Base-by-base conservation (phyloP, 2,329 filamentous ascomycete genomes). In the Colletotrichum endophyticum region DNA sequence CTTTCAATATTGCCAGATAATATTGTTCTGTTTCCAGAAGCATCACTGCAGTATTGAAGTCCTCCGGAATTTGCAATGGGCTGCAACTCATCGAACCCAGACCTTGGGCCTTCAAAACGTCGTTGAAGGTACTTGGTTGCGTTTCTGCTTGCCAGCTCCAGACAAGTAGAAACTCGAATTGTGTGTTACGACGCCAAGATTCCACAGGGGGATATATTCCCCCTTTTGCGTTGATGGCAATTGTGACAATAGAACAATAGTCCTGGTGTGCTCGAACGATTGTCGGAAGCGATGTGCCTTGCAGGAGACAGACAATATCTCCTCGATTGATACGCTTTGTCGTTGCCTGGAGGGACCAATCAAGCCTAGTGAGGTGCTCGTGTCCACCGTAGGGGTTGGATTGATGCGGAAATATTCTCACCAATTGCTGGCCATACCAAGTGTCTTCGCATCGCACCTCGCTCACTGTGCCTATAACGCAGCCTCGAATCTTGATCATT, bases 321-420 rank as follows among this genome's bases (percentile, higher is more conserved):
- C 25, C 57, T 8, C 0, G 2, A 3, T 7, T 0, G 1, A 61
- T 28, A 0, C 4, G 15, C 2, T 59, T 27, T 9, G 27, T 1
- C 2, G 22, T 27, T 12, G 22, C 1, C 22, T 12, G 22, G 6
- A 57, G 9, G n/a, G 22, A 5, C 53, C 22, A 56, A 15, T 5
- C 39, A 28, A 28, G 28, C 28, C 7, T 28, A 8, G 28, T 7
- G 28, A 28, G 2, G 3, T 28, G 28, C 28, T 28, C 28, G 28
- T 8, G 2, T 28, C 2, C 39, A 19, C 4, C 39, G 2, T 19
- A 19, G 19, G 13, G 39, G 5, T 44, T 2, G 39, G 19, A n/a
- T 49, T 22, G 1, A 53, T n/a, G 22, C 4, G 5, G 22, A 25
- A 3, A 0, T 3, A 53, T 5, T 0, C 0, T 12, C 25, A 59